phyloP scores from a whole-genome alignment of 2,329 filamentous ascomycete species.

The Fusarium algeriense region DNA sequence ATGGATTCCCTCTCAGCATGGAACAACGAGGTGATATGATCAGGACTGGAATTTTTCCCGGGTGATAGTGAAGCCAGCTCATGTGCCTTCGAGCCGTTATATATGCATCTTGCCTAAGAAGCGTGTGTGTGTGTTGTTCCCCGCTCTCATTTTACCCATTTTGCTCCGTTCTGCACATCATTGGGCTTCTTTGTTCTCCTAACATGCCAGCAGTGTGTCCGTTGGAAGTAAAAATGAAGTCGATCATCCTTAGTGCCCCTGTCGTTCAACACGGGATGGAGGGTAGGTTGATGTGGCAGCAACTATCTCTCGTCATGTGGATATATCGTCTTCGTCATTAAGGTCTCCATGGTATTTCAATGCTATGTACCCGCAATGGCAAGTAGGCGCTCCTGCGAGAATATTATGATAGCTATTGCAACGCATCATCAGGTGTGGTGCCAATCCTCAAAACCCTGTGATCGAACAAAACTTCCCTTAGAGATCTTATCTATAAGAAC shows the following conservation, averaged over 20 bases:
- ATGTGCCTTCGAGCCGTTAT: neutral
- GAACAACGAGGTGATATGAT: neutral
- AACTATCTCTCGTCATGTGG: slow-evolving; percentile 21
- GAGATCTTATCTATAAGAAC: neutral
- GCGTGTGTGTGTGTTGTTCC: neutral
- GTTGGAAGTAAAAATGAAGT: slow-evolving; percentile 6
- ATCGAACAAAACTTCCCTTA: neutral
- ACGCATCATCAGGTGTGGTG: neutral
- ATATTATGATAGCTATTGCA: neutral
- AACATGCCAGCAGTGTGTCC: slow-evolving; percentile 5
- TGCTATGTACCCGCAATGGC: neutral
- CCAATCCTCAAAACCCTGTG: neutral
- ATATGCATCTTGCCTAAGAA: neutral
- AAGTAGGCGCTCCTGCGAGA: neutral
- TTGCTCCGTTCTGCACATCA: slow-evolving; percentile 9
- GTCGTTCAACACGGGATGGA: neutral
- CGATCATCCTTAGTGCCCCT: slow-evolving; percentile 20
- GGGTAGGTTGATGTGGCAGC: neutral
- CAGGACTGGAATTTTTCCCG: neutral
- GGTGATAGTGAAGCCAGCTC: neutral
- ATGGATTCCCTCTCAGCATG: neutral
- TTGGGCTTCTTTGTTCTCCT: slow-evolving; percentile 6
- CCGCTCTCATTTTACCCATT: neutral
- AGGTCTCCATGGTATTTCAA: neutral
- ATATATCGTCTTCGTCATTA: slow-evolving; percentile 25